Base-by-base conservation (phyloP, 2,329 filamentous ascomycete genomes). In the Cladophialophora carrionii region DNA sequence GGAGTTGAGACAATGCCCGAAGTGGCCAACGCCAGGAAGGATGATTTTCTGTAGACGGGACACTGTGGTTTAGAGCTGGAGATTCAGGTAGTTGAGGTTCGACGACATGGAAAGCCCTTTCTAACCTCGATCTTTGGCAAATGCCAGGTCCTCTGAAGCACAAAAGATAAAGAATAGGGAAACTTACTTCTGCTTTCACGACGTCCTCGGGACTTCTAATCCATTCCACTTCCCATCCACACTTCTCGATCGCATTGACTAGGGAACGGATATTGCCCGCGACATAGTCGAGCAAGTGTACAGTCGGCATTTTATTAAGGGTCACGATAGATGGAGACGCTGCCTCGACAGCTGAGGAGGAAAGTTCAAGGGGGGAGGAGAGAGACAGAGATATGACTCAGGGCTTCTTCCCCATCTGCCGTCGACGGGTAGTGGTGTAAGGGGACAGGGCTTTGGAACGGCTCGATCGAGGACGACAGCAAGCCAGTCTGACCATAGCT, bases 241-340 rank as follows among this genome's bases (percentile, higher is more conserved):
- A 85, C 79, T 95, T 96, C 78, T 99, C 94, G 74, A 99, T 96
- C 73, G 94, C 95, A 82, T 99, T 99, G 76, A 73, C 94, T 73
- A 99, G 86, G 69, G 93, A 97, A 70, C 94, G 90, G 72, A 99
- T 88, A 78, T 99, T 99, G 75, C 95, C 95, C 67, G 95, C 94
- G 71, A 97, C 94, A 77, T 97, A 98, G 81, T 98, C 87, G 60
- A 89, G 82, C 43, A 83, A 74, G 71, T 83, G 79, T 61, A 82
- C 81, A 31, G 77, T 81, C 43, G 81, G 78, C 80, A 82, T 82
- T 10, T 0, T 48, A 29, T 9, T 8, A 9, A 7, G n/a, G 37
- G 17, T n/a, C 14, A 20, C 37, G 6, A 43, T n/a, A 7, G 3
- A 51, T 26, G 48, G 22, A 51, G 48, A 22, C 14, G 48, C 20